Conservation (phyloP, 352 stramenopile species). For the Pythium coloratum region DNA sequence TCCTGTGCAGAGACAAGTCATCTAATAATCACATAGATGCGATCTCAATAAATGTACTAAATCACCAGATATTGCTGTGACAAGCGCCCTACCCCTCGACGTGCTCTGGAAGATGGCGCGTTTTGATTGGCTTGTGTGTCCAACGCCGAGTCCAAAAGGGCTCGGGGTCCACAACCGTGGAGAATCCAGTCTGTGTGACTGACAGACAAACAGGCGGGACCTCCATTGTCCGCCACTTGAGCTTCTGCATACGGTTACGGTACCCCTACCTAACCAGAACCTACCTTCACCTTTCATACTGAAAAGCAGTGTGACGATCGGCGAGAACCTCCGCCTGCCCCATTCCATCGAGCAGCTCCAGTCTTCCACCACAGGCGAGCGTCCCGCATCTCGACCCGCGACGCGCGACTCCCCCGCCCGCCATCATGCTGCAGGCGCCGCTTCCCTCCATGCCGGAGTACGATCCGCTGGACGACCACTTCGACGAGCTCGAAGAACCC, state of each 20-base stretch:
- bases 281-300: background rate
- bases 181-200: conserved; percentile 5
- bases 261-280: background rate
- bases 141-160: conserved; percentile 16
- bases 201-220: background rate
- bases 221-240: background rate
- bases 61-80: background rate
- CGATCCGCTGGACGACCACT: conserved; percentile 65
- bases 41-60: background rate
- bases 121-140: conserved; percentile 31
- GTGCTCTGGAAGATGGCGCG: conserved; percentile 5
- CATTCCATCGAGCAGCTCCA: background rate
- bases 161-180: conserved; percentile 1
- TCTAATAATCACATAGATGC: background rate
- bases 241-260: background rate
- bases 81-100: conserved; percentile 7
- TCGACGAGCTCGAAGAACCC: conserved; percentile 72
- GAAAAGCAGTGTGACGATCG: background rate
- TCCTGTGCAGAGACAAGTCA: background rate
- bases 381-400: background rate
- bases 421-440: conserved; percentile 49
- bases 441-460: conserved; percentile 62
- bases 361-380: background rate
- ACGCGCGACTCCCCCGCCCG: background rate
- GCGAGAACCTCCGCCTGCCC: background rate